Evolutionary conservation across 805 yeast genomes (phyloP).

Genomic region (Kodamaea restingae): DNA sequence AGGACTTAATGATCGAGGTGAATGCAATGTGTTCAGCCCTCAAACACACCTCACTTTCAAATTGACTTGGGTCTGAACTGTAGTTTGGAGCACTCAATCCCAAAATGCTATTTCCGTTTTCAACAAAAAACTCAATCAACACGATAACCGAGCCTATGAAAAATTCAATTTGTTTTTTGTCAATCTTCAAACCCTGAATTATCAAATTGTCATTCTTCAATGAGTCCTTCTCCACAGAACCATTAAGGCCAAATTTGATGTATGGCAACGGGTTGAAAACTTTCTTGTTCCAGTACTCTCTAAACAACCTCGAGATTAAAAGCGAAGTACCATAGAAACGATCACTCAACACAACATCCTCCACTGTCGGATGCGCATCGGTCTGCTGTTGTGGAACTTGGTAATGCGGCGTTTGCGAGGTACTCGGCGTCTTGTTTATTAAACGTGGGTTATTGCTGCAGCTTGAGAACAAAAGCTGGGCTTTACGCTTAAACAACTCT

Average conservation of each 20-base stretch:
- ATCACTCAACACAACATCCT: slow-evolving; percentile 84
- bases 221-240: slow-evolving; percentile 32
- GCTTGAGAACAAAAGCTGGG: slow-evolving; percentile 48
- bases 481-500: slow-evolving; percentile 40
- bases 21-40: slow-evolving; percentile 93
- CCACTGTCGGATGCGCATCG: slow-evolving; percentile 43
- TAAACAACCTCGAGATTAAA: slow-evolving; percentile 70
- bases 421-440: slow-evolving; percentile 15
- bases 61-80: slow-evolving; percentile 45
- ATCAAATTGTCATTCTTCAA: slow-evolving; percentile 42
- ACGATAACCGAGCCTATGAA: slow-evolving; percentile 68
- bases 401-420: slow-evolving; percentile 12
- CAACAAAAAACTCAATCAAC: slow-evolving; percentile 63
- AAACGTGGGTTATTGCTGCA: slow-evolving; percentile 52
- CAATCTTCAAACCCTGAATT: slow-evolving; percentile 43
- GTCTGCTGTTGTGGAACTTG: slow-evolving; percentile 14
- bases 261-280: slow-evolving; percentile 54
- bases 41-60: slow-evolving; percentile 61
- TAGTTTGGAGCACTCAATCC: slow-evolving; percentile 57
- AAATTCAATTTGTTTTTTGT: slow-evolving; percentile 55
- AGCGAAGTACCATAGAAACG: slow-evolving; percentile 85
- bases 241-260: slow-evolving; percentile 36
- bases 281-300: slow-evolving; percentile 72
- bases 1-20: slow-evolving; percentile 67
- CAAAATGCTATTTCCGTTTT: slow-evolving; percentile 58